phyloP scores from a whole-genome alignment of 179 eudicot genomes.

The Dionaea muscipula region DNA sequence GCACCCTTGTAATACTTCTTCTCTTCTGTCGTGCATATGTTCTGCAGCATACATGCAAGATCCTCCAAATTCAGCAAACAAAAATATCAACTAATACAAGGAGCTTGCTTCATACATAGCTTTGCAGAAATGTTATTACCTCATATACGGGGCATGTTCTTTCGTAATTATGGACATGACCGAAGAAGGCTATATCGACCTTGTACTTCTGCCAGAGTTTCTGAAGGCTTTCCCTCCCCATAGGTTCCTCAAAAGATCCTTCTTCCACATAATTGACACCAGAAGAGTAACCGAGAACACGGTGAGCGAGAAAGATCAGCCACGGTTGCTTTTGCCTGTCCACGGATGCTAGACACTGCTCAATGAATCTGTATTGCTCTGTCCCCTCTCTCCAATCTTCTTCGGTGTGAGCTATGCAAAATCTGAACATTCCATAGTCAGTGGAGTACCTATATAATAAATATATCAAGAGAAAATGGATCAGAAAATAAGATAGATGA shows the following conservation, averaged over 20 bases:
- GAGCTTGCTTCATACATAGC: neutral
- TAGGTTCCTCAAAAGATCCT: slow-evolving; percentile 60
- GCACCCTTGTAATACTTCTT: neutral
- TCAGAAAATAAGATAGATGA: neutral
- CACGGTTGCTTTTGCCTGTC: slow-evolving; percentile 66
- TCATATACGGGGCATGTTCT: slow-evolving; percentile 68
- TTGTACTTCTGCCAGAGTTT: slow-evolving; percentile 73
- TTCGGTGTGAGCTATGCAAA: slow-evolving; percentile 67
- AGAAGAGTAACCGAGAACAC: slow-evolving; percentile 64
- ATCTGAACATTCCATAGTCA: slow-evolving; percentile 66
- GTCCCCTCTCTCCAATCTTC: slow-evolving; percentile 67
- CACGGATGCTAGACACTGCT: slow-evolving; percentile 57
- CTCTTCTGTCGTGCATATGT: neutral
- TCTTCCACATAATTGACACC: slow-evolving; percentile 28
- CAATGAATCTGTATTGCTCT: slow-evolving; percentile 52
- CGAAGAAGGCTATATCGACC: slow-evolving; percentile 61
- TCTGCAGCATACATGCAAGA: too few relatives aligned
- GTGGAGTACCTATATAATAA: slow-evolving; percentile 32
- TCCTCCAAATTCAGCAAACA: too few relatives aligned
- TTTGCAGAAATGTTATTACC: slow-evolving; percentile 25
- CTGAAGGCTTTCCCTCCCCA: slow-evolving; percentile 73
- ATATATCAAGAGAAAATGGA: neutral
- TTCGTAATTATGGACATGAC: slow-evolving; percentile 65
- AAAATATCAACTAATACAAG: neutral
- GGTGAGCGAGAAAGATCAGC: slow-evolving; percentile 64